Evolutionary conservation across 2,329 filamentous ascomycete species (phyloP), one percentile per base, ranked within the genome.

Genomic region (Cercospora berteroae): DNA sequence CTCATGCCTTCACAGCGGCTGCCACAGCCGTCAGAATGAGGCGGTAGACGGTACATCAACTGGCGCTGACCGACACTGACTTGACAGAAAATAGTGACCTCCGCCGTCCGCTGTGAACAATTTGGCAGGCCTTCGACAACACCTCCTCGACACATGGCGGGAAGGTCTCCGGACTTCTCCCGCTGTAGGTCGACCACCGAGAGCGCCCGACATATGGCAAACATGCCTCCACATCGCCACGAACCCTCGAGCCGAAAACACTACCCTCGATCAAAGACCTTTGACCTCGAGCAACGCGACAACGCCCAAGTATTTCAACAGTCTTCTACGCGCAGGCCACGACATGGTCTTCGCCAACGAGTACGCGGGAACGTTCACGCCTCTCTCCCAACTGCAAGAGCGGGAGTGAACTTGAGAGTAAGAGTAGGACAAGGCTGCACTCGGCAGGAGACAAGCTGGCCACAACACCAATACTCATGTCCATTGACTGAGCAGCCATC

Each of bases 61-160:
- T 42, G 61, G 61, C 61, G 50, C 52, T 58, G n/a, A 39, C 29
- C 23, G 18, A 39, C 25, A 55, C 23, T 55, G 61, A 44, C 61
- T 20, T 57, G 20, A 20, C 61, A 58, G 50, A 52, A 31, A n/a
- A 57, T 6, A 18, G 31, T 10, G 12, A 58, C 31, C 25, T 56
- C 60, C 13, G 48, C 48, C 18, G 13, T 20, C 50, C 12, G 44
- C 60, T 9, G 27, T 9, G 7, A 36, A 18, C 7, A 20, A 2
- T 36, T 25, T 13, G 8, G 52, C 27, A 58, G 29, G 16, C 3
- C 27, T n/a, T 36, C 55, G 5, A 25, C 55, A 33, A 18, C 55
- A 33, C 9, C 55, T 16, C 20, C 52, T 58, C 29, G 3, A 23
- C 48, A 13, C 48, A 16, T 52, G 5, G 20, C 25, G 48, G 23